Evolutionary conservation across 305 asterid genomes (phyloP), one percentile per base, ranked within the genome.

Genomic region (Plantago lanceolata): DNA sequence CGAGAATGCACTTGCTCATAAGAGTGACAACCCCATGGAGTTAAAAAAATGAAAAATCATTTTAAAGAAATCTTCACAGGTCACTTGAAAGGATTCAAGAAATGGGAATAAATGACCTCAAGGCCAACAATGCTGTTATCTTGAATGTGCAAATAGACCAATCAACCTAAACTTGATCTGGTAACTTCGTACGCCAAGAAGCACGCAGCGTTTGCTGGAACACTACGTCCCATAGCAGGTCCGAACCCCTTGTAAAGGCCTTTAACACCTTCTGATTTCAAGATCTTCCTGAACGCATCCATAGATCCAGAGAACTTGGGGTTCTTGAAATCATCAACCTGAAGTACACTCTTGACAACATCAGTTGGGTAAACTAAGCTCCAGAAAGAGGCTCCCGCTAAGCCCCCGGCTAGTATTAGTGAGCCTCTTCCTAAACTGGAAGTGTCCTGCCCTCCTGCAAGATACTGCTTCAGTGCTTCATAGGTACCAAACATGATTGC

Each of bases 161-260:
- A 73, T 84, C 82, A 88, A 12, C 96, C 96, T 76, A 91, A 83
- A 77, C 92, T 83, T 59, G 96, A 82, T 71, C 78, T 81, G 0
- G 87, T 82, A 51, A 91, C 71, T 71, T 88, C 98, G 67, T 91
- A 91, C 0, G 95, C 98, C 78, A 91, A 78, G 90, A 91, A 91
- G 75, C 95, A 86, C 6, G 98, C 96, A 11, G 88, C 98, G 64
- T 91, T 89, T 19, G 98, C 98, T 2, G 98, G 98, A 61, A 91
- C 82, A 50, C 98, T 91, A 13, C 96, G 89, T 6, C 77, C 87
- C 98, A 91, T 91, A 40, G 98, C 98, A 1, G 98, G 98, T 61
- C 98, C 98, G 59, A 88, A 91, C 0, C 98, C 98, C 82, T 82
- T 91, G 66, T 88, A 90, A 26, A 90, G 82, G n/a, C 97, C 97